These are phyloP conservation scores for Carex pumila DNA, from an alignment of 176 grass and related monocot species.

Conservation along the genomic window DNA sequence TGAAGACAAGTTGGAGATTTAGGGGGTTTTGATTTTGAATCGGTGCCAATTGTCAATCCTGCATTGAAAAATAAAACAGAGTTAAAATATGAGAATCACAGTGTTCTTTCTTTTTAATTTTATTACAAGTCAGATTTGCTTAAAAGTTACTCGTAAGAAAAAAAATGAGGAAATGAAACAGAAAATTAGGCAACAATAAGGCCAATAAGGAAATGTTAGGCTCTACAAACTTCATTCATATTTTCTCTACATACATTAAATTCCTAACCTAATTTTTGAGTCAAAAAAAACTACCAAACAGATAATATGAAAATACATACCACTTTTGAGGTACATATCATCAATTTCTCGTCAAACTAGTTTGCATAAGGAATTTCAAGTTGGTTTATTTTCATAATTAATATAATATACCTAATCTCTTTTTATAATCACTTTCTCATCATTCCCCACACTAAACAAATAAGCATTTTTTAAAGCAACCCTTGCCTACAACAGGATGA, in stretches of 20 bases:
- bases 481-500: neutral
- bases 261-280: neutral
- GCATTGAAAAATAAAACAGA: neutral
- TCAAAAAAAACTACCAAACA: neutral
- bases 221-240: neutral
- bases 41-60: neutral
- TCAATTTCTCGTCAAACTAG: neutral
- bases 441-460: neutral
- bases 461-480: neutral
- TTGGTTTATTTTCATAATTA: neutral
- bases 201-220: neutral
- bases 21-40: neutral
- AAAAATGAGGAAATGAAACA: neutral
- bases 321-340: neutral
- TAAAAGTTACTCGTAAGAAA: constrained; percentile 1
- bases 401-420: neutral
- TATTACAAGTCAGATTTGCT: neutral
- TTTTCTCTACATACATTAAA: neutral
- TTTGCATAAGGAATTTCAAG: neutral
- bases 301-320: neutral
- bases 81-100: neutral
- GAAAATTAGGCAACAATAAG: neutral
- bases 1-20: constrained; percentile 1
- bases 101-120: neutral
- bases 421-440: neutral